Conservation (phyloP, 2,329 filamentous ascomycete species). For the Pseudonectria foliicola region DNA sequence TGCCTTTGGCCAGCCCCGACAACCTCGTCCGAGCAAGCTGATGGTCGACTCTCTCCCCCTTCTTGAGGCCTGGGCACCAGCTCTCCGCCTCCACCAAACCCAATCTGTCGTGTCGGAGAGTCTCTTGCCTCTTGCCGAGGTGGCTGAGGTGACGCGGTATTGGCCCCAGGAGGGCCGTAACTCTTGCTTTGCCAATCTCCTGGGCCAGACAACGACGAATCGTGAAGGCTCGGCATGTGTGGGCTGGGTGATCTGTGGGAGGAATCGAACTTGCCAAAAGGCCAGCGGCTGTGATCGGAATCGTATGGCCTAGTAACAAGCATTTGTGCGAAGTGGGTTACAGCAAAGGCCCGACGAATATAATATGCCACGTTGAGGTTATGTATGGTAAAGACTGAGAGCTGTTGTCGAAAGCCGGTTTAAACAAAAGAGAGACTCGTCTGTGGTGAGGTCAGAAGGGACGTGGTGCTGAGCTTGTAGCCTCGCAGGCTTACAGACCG, state of each 20-base stretch:
- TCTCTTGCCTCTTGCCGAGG: slow-evolving; percentile 35
- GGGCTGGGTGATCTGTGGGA: slow-evolving; percentile 38
- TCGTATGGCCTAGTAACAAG: slow-evolving; percentile 49
- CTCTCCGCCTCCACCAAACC: too few species aligned
- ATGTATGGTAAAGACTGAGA: background rate
- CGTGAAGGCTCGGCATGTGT: slow-evolving; percentile 53
- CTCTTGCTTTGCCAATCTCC: slow-evolving; percentile 52
- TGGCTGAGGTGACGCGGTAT: slow-evolving; percentile 36
- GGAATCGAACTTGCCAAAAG: slow-evolving; percentile 44
- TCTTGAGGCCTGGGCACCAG: too few species aligned
- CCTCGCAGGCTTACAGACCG: too few species aligned
- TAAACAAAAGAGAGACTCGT: too few species aligned
- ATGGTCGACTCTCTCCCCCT: too few species aligned
- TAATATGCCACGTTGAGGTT: background rate
- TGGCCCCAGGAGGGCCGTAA: slow-evolving; percentile 40
- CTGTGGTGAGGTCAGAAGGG: too few species aligned
- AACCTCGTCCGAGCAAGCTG: too few species aligned
- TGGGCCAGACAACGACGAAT: slow-evolving; percentile 45
- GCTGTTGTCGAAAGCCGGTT: too few species aligned
- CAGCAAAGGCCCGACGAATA: slow-evolving; percentile 30
- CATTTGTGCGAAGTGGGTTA: slow-evolving; percentile 25
- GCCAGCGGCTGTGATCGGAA: slow-evolving; percentile 49
- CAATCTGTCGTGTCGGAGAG: slow-evolving; percentile 6
- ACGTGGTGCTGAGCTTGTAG: too few species aligned
- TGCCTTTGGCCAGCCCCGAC: too few species aligned